Base-by-base conservation (phyloP, 2,329 filamentous ascomycete genomes). In the Botrytis deweyae region DNA sequence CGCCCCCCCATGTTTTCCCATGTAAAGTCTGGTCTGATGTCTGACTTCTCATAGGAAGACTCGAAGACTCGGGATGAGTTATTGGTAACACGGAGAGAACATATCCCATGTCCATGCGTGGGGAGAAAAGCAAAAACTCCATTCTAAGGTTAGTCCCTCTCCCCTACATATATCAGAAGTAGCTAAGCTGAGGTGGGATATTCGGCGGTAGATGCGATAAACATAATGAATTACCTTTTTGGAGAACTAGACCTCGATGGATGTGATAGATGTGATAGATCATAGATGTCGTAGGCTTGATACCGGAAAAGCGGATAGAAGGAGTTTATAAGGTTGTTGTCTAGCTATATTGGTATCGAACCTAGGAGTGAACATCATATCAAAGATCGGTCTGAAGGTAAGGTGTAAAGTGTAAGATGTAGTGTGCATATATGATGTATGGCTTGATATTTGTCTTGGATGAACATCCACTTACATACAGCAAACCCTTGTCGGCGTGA, bases 131-230 rank as follows among this genome's bases (percentile, higher is more conserved):
- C 3, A 46, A 65, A 46, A 36, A 40, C 12, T 55, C 25, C 49
- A n/a, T 55, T 55, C 49, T n/a, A n/a, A 55, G 49, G 25, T 14
- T 55, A 55, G 49, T 55, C 49, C 49, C 46, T 7, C 49, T 55
- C 14, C 49, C 49, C 49, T 55, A 55, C 49, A 55, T n/a, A 55
- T n/a, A 67, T 38, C 18, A 38, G 16, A 52, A 22, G 46, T 52
- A 67, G 22, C 33, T 38, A 55, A n/a, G 49, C 49, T 40, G n/a
- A 67, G 22, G 9, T 55, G 46, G 46, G 40, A 29, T 67, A 55
- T 22, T 29, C 36, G 46, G 65, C 65, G 65, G 65, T 68, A 68
- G 65, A 55, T 29, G 65, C 65, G 65, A 68, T 55, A 68, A 68
- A 52, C 44, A 55, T 40, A 40, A 55, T 67, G 65, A 67, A 67